phyloP scores from a whole-genome alignment of 78 protist species.

The Emiliania huxleyi region DNA sequence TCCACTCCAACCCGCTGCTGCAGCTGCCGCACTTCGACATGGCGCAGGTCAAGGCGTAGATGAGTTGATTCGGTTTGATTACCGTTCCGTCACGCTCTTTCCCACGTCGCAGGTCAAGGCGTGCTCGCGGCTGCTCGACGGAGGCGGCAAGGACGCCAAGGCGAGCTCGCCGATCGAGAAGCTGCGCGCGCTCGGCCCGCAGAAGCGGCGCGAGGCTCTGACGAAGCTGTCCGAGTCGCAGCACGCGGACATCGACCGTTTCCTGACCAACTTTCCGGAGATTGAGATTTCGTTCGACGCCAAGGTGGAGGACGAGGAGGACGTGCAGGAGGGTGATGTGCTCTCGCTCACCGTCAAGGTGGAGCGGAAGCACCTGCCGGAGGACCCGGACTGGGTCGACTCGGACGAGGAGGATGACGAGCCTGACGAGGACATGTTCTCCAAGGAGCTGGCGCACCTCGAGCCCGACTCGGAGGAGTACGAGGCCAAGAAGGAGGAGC shows the following conservation, averaged over 20 bases:
- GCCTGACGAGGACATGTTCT: background rate
- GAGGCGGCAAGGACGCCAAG: background rate
- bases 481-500: conserved; percentile 2
- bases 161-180: background rate
- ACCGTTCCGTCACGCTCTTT: too few relatives aligned
- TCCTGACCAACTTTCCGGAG: background rate
- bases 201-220: background rate
- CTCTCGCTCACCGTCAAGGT: background rate
- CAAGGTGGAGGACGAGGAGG: conserved; percentile 17
- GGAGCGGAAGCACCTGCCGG: background rate
- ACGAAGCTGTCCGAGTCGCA: background rate
- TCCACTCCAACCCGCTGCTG: background rate
- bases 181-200: background rate
- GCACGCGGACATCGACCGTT: background rate
- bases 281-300: background rate
- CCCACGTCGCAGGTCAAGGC: background rate
- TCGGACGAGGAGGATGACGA: background rate
- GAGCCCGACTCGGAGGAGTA: background rate
- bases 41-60: background rate
- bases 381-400: background rate
- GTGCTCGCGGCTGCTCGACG: background rate
- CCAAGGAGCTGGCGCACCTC: background rate
- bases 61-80: too few relatives aligned
- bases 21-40: background rate
- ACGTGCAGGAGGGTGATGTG: conserved; percentile 18